These are phyloP conservation scores for Xerocomellus intermedius DNA, from an alignment of 768 basidiomycete genomes.

Conservation along the genomic window DNA sequence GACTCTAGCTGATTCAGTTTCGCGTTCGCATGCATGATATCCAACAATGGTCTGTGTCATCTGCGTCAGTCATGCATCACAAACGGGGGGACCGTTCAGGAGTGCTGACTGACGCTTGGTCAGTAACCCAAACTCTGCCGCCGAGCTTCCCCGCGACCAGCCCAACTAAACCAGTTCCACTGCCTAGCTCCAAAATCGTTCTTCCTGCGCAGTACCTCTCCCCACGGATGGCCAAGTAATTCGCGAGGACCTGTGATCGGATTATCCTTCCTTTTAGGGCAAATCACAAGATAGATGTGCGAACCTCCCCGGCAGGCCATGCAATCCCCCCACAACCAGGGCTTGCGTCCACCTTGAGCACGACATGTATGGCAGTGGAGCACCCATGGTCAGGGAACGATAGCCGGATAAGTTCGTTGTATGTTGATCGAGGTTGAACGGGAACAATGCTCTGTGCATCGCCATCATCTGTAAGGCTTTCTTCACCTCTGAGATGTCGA, in stretches of 20 bases:
- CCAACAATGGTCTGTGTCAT: constrained; percentile 62
- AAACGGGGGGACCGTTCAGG: constrained; percentile 7
- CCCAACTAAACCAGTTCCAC: constrained; percentile 92
- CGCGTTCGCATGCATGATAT: constrained; percentile 78
- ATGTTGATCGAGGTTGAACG: constrained; percentile 50
- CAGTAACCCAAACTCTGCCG: constrained; percentile 75
- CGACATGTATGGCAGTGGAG: constrained; percentile 26
- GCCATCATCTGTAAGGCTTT: constrained; percentile 25
- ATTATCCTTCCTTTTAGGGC: not conserved
- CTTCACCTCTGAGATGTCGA: constrained; percentile 52
- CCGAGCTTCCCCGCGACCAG: constrained; percentile 73
- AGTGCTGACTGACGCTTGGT: constrained; percentile 73
- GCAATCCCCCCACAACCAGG: constrained; percentile 91
- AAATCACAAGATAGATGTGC: constrained; percentile 13
- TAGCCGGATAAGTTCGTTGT: constrained; percentile 47
- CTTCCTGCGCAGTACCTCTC: constrained; percentile 48
- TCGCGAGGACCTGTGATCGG: constrained; percentile 64
- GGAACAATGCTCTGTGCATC: constrained; percentile 44
- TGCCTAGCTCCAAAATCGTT: constrained; percentile 79
- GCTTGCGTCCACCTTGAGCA: constrained; percentile 68
- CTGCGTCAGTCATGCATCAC: constrained; percentile 10
- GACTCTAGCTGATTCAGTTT: constrained; percentile 56
- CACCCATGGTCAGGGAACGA: constrained; percentile 28
- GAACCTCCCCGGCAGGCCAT: constrained; percentile 90
- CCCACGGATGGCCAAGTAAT: constrained; percentile 64